Percentiles rank a stretch among this genome's conserved stretches.
Conservation (phyloP, 2,329 filamentous ascomycete genomes). For the Sporothrix pseudoabietina region DNA sequence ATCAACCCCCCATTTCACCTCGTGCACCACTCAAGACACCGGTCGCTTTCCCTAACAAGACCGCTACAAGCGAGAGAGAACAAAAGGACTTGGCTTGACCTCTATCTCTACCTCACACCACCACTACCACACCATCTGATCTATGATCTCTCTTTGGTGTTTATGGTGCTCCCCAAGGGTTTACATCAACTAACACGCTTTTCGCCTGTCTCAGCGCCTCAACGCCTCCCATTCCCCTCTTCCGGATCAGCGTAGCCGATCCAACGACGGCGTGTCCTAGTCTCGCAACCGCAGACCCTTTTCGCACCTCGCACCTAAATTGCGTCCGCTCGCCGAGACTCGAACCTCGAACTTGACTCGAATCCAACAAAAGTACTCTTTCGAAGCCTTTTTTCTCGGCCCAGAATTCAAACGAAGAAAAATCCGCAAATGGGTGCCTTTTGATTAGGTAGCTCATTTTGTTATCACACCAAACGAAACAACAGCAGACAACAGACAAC, state of each 20-base stretch:
- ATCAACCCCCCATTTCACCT: constrained; percentile 15
- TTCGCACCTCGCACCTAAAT: background rate
- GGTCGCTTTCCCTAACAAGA: background rate
- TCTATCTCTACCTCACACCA: background rate
- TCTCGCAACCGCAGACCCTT: background rate
- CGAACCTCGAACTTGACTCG: background rate
- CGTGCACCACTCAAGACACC: background rate
- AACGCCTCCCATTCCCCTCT: background rate
- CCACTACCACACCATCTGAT: background rate
- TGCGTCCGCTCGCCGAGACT: constrained; percentile 4
- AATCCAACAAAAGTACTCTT: background rate
- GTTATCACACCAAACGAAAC: background rate
- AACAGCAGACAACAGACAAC: background rate
- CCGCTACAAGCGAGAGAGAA: background rate
- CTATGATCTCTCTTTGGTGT: background rate
- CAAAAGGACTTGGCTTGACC: background rate
- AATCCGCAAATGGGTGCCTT: constrained; percentile 17
- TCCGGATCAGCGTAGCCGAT: constrained; percentile 28
- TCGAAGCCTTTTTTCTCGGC: background rate
- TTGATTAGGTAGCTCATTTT: background rate
- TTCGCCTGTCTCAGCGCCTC: background rate
- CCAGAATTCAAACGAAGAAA: constrained; percentile 8
- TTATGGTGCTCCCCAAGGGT: background rate
- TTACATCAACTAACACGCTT: constrained; percentile 20
- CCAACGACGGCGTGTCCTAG: constrained; percentile 17